These are phyloP conservation scores for Cercophora newfieldiana DNA, from an alignment of 495 filamentous ascomycete species.

Conservation along the genomic window DNA sequence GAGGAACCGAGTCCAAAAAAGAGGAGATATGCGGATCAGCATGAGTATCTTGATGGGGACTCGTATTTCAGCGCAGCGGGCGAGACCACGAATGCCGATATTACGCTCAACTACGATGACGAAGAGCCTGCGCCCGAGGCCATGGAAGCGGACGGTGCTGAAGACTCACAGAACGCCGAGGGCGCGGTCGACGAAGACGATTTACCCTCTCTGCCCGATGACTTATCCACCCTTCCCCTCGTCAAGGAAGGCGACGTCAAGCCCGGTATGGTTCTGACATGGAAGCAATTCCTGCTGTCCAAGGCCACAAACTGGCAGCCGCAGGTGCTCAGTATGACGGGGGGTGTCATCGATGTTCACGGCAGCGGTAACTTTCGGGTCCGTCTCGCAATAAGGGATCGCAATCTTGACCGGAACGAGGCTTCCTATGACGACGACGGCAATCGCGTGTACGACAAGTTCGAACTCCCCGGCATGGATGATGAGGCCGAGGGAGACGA, in stretches of 20 bases:
- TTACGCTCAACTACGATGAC: constrained; percentile 57
- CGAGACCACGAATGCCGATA: constrained; percentile 29
- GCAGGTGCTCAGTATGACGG: constrained; percentile 65
- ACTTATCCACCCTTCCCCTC: constrained; percentile 55
- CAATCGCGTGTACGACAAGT: constrained; percentile 49
- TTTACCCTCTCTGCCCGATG: constrained; percentile 65
- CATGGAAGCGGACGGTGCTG: constrained; percentile 44
- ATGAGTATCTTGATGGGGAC: constrained; percentile 17
- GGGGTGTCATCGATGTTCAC: constrained; percentile 54
- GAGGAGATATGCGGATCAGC: constrained; percentile 40
- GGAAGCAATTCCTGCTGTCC: constrained; percentile 73
- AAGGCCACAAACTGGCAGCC: constrained; percentile 78
- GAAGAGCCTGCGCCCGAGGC: constrained; percentile 29
- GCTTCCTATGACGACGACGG: constrained; percentile 47
- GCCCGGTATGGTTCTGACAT: constrained; percentile 72
- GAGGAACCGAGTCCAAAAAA: constrained; percentile 47
- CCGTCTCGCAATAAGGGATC: constrained; percentile 69
- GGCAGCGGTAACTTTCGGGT: constrained; percentile 54
- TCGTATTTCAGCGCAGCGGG: constrained; percentile 27
- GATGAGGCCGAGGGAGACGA: constrained; percentile 34
- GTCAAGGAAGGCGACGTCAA: constrained; percentile 56
- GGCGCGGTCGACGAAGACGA: constrained; percentile 50
- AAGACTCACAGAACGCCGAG: constrained; percentile 27
- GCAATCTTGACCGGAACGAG: constrained; percentile 49
- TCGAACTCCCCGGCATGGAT: constrained; percentile 46